phyloP scores from a whole-genome alignment of 306 rosid species.

The Pterocarpus macrocarpus region DNA sequence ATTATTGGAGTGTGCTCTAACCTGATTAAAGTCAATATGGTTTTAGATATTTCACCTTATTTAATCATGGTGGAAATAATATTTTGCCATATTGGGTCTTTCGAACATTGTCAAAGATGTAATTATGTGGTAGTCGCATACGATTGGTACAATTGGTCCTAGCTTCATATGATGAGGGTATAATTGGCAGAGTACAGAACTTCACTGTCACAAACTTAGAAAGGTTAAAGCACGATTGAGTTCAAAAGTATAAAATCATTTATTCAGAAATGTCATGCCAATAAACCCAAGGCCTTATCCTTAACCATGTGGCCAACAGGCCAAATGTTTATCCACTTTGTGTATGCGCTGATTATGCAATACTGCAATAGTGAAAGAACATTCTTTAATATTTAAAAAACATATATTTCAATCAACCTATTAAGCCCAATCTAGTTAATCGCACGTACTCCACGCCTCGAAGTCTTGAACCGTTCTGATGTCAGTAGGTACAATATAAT shows the following conservation, averaged over 20 bases:
- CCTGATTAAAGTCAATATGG: slow-evolving; percentile 11
- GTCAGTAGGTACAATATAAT: background rate
- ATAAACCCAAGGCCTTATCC: slow-evolving; percentile 42
- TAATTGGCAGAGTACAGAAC: slow-evolving; percentile 20
- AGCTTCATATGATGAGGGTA: background rate
- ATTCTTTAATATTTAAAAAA: slow-evolving; percentile 18
- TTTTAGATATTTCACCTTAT: background rate
- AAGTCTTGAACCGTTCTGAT: background rate
- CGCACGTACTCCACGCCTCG: background rate
- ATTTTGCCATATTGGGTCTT: background rate
- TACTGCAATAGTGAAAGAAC: slow-evolving; percentile 31
- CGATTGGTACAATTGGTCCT: slow-evolving; percentile 22
- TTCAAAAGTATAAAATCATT: background rate
- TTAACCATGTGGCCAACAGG: background rate
- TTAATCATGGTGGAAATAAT: slow-evolving; percentile 8
- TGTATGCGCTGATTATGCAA: slow-evolving; percentile 34
- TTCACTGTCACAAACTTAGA: background rate
- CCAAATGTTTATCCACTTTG: slow-evolving; percentile 35
- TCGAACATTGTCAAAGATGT: background rate
- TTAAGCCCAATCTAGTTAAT: background rate
- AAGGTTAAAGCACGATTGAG: background rate
- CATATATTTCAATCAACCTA: slow-evolving; percentile 37
- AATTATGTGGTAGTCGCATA: slow-evolving; percentile 11
- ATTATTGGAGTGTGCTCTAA: slow-evolving; percentile 30
- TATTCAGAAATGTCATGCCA: slow-evolving; percentile 29